Conservation (phyloP, 305 asterid genomes). For the Fraxinus platypoda region DNA sequence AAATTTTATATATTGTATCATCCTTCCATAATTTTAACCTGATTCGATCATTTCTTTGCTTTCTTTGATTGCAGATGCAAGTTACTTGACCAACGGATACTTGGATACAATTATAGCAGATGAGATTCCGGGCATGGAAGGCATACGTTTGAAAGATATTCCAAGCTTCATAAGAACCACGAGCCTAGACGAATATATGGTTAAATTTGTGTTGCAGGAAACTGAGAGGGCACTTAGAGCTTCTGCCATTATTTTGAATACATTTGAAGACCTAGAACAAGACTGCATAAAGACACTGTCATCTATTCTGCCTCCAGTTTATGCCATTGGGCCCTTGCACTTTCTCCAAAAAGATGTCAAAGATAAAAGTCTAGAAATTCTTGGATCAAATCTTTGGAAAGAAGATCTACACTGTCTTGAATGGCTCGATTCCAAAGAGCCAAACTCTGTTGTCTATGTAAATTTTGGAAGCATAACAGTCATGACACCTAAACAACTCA, state of each 20-base stretch:
- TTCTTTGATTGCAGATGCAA: slow-evolving; percentile 30
- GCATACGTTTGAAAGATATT: slow-evolving; percentile 35
- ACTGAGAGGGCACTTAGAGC: slow-evolving; percentile 20
- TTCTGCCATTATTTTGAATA: slow-evolving; percentile 36
- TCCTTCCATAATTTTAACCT: too few relatives aligned
- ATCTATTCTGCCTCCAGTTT: slow-evolving; percentile 41
- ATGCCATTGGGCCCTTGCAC: slow-evolving; percentile 54
- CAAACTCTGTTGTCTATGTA: slow-evolving; percentile 45
- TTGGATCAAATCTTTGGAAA: slow-evolving; percentile 62
- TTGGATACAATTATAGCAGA: slow-evolving; percentile 30
- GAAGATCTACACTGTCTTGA: slow-evolving; percentile 45
- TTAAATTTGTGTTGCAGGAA: slow-evolving; percentile 13
- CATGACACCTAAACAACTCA: slow-evolving; percentile 43
- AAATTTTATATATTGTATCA: too few relatives aligned
- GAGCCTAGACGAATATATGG: slow-evolving; percentile 29
- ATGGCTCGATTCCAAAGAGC: slow-evolving; percentile 50
- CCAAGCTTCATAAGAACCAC: slow-evolving; percentile 30
- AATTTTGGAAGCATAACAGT: slow-evolving; percentile 57
- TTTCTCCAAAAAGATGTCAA: slow-evolving; percentile 21
- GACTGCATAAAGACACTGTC: slow-evolving; percentile 36
- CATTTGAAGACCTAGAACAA: slow-evolving; percentile 38
- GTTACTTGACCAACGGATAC: slow-evolving; percentile 34
- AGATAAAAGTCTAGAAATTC: slow-evolving; percentile 10
- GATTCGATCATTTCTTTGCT: background rate
- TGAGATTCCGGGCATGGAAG: slow-evolving; percentile 36